Conservation (phyloP, 2,329 filamentous ascomycete genomes). For the Torrubiella hemipterigena region DNA sequence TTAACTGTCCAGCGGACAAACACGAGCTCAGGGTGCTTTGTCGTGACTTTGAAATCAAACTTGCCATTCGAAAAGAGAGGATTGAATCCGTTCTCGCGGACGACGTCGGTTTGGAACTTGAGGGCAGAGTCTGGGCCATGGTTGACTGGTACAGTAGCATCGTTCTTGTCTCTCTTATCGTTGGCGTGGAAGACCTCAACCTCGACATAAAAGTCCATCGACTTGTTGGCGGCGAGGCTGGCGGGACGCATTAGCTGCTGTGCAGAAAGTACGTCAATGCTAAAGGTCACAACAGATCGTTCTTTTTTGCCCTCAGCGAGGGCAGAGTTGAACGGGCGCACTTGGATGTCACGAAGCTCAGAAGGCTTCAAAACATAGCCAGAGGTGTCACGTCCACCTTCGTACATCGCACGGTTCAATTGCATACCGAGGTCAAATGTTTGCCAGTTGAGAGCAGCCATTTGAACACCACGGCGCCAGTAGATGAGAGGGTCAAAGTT, state of each 20-base stretch:
- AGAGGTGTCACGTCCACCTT: conserved; percentile 70
- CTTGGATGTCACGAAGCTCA: conserved; percentile 63
- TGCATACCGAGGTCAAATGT: conserved; percentile 94
- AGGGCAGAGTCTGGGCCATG: conserved; percentile 47
- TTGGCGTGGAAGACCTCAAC: conserved; percentile 92
- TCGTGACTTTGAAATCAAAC: conserved; percentile 72
- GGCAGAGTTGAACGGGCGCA: conserved; percentile 35
- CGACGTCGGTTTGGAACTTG: conserved; percentile 66
- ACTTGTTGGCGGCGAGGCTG: conserved; percentile 56
- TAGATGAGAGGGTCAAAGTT: conserved; percentile 93
- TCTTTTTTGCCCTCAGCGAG: conserved; percentile 55
- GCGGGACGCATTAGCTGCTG: conserved; percentile 84
- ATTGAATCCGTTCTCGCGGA: conserved; percentile 86
- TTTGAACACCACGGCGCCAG: conserved; percentile 93
- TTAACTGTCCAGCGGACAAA: conserved; percentile 91
- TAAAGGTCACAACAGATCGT: conserved; percentile 73
- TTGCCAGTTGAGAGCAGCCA: conserved; percentile 97
- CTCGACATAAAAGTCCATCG: conserved; percentile 86
- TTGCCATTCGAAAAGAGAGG: conserved; percentile 66
- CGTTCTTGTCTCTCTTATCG: conserved; percentile 81
- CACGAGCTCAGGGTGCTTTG: conserved; percentile 87
- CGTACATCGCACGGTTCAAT: conserved; percentile 96
- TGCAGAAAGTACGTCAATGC: conserved; percentile 81
- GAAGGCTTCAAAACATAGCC: conserved; percentile 92
- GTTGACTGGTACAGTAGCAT: conserved; percentile 47